phyloP scores from a whole-genome alignment of 805 yeast species.

The Wickerhamomyces bovis region DNA sequence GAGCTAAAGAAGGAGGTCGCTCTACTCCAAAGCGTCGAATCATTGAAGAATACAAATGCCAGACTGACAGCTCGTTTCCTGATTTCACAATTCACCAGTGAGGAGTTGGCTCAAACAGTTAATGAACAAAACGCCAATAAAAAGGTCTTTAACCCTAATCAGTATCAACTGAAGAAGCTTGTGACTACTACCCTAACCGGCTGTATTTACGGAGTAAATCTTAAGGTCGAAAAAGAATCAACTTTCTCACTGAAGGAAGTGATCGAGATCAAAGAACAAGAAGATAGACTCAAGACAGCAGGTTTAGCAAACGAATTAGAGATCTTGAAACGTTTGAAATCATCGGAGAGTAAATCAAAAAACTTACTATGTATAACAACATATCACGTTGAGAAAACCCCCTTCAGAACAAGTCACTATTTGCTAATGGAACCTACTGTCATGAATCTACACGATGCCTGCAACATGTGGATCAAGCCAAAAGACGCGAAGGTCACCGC shows the following conservation, averaged over 20 bases:
- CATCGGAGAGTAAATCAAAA: neutral
- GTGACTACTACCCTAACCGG: neutral
- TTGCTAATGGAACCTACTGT: neutral
- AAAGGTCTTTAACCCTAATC: neutral
- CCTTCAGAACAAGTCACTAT: slow-evolving; percentile 1
- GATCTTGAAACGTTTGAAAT: neutral
- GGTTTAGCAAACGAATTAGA: neutral
- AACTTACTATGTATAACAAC: neutral
- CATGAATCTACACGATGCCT: neutral
- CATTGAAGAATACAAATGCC: neutral
- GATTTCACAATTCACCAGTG: neutral
- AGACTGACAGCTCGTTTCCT: neutral
- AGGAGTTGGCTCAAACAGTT: neutral
- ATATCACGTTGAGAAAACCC: neutral
- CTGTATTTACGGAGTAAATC: neutral
- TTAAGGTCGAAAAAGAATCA: neutral
- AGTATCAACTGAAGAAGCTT: neutral
- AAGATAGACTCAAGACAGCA: neutral
- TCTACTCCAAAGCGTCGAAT: neutral
- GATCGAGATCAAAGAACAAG: neutral
- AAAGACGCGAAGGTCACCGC: neutral
- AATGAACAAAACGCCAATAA: neutral
- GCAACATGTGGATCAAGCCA: neutral
- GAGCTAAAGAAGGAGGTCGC: neutral
- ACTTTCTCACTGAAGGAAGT: neutral